Percentiles rank a stretch among this genome's conserved stretches.
phyloP scores from a whole-genome alignment of 208 protist genomes.

The Trypanosoma boissoni region DNA sequence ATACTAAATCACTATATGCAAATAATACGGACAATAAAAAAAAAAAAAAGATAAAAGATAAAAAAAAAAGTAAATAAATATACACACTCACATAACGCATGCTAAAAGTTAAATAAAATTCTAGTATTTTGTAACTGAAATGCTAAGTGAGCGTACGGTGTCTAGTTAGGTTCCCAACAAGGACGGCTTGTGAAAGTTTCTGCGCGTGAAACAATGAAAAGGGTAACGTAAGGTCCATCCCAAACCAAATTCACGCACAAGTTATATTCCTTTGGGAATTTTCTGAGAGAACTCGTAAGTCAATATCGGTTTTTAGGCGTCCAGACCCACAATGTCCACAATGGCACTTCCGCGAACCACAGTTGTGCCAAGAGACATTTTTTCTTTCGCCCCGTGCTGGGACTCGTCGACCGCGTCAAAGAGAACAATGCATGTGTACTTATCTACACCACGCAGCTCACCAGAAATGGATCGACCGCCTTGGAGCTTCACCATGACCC shows the following conservation, averaged over 20 bases:
- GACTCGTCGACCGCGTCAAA: slow-evolving; percentile 95
- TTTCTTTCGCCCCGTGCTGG: slow-evolving; percentile 35
- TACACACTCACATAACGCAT: not conserved
- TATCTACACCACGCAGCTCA: slow-evolving; percentile 95
- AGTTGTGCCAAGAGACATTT: slow-evolving; percentile 87
- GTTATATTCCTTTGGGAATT: too few species aligned
- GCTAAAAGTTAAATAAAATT: slow-evolving; percentile 7
- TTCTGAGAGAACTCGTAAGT: too few species aligned
- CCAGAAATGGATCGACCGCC: slow-evolving; percentile 94
- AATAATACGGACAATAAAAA: not conserved
- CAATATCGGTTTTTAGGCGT: slow-evolving; percentile 36
- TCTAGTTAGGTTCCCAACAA: slow-evolving; percentile 16
- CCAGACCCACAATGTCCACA: slow-evolving; percentile 86
- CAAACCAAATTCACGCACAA: too few species aligned
- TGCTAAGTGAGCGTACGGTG: too few species aligned
- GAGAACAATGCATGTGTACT: slow-evolving; percentile 97
- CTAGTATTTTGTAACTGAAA: slow-evolving; percentile 18
- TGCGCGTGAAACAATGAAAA: too few species aligned
- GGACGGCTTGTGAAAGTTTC: slow-evolving; percentile 1
- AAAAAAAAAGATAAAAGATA: slow-evolving; percentile 5
- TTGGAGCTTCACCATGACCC: slow-evolving; percentile 92
- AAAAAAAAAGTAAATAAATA: not conserved
- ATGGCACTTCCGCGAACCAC: slow-evolving; percentile 90
- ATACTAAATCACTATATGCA: not conserved
- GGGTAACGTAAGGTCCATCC: too few species aligned